Evolutionary conservation across 2,329 filamentous ascomycete genomes (phyloP), one percentile per base, ranked within the genome.

Genomic region (Pezicula carpinea): DNA sequence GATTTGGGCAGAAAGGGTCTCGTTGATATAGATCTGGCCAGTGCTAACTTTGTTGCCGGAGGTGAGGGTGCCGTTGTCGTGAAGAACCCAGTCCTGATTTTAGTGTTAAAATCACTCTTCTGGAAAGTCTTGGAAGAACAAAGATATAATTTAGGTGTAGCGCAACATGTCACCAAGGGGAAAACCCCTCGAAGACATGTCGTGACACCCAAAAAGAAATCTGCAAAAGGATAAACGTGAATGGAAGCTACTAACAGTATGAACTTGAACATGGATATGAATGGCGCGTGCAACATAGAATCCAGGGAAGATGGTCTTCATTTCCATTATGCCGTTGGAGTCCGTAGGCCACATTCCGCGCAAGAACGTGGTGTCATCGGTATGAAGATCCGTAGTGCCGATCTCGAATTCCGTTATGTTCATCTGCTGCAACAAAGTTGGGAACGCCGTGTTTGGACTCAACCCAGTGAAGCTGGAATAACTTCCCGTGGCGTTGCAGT

Each of bases 241-340:
- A 26, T 10, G 11, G 23, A 10, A 10, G 7, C 7, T 26, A 26
- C 23, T 3, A 6, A 26, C 23, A 3, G 60, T 54, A 59, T 75
- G 72, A 2, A 70, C 68, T 50, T 75, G 62, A 40, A 75, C 59
- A 44, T 76, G 73, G 44, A 73, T 73, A 60, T 76, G 73, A 4
- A 63, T 69, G 5, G 73, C 64, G 10, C 73, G 69, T 23, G 61
- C 59, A 8, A 56, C 56, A 58, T 72, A 72, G 57, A 70, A 67
- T 26, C 69, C 67, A 10, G 69, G 69, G 61, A 71, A 69, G 41
- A 70, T 53, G 11, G 66, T 64, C 41, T 67, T 59, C 41, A 71
- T 69, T 48, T 66, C 63, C 13, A 61, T 67, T 5, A 69, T 64
- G 31, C 69, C 69, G 49, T 71, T 67, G 4, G 55, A 47, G 49